A percentile compares a stretch with the other conserved stretches of the same genome.
phyloP scores from a whole-genome alignment of 306 rosid species.

The Vigna unguiculata region DNA sequence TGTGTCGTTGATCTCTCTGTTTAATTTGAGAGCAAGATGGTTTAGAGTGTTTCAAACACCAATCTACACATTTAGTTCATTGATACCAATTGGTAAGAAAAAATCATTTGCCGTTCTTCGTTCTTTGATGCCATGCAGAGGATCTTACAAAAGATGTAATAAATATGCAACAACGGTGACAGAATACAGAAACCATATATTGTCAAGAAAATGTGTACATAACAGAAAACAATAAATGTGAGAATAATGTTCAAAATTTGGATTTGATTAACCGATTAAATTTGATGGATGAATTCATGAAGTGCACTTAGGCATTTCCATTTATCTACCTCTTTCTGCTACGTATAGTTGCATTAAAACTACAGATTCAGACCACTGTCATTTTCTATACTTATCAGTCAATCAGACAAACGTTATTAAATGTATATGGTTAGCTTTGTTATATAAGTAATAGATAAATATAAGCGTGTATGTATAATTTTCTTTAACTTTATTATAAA shows the following conservation, averaged over 20 bases:
- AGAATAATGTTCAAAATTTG: not conserved
- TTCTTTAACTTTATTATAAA: too few relatives aligned
- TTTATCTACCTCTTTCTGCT: not conserved
- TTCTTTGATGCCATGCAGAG: not conserved
- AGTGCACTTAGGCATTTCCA: too few relatives aligned
- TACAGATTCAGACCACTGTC: too few relatives aligned
- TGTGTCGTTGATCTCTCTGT: not conserved
- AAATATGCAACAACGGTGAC: not conserved
- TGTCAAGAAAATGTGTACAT: not conserved
- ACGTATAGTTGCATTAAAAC: too few relatives aligned
- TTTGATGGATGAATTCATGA: too few relatives aligned
- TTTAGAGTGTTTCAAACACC: slow-evolving; percentile 3
- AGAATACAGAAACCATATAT: not conserved
- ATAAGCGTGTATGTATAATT: too few relatives aligned
- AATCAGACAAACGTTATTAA: too few relatives aligned
- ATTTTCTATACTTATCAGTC: too few relatives aligned
- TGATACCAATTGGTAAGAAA: not conserved
- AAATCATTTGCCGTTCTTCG: not conserved
- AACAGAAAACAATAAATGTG: not conserved
- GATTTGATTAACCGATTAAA: not conserved
- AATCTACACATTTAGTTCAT: not conserved
- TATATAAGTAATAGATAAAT: too few relatives aligned
- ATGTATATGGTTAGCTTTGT: too few relatives aligned
- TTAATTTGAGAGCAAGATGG: slow-evolving; percentile 24
- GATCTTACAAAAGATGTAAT: not conserved